Conservation (phyloP, 257 asterid genomes). For the Primulina eburnea region DNA sequence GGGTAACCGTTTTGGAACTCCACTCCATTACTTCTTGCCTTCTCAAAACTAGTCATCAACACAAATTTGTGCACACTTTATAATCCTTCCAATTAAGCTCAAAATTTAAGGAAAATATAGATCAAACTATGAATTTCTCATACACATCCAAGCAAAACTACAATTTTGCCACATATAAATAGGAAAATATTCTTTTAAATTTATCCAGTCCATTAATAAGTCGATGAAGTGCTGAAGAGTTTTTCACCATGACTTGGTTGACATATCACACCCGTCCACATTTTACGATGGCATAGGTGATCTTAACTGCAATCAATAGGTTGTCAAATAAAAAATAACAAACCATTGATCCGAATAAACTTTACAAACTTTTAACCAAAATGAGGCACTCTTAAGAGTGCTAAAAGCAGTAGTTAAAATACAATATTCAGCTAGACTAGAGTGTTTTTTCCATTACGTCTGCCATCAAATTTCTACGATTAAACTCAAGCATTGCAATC, state of each 20-base stretch:
- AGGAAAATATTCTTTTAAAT: background rate
- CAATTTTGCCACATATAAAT: background rate
- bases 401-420: background rate
- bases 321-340: background rate
- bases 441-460: background rate
- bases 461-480: background rate
- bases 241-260: background rate
- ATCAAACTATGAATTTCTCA: too few species aligned
- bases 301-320: background rate
- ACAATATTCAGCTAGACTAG: background rate
- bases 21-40: conserved; percentile 6
- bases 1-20: conserved; percentile 1
- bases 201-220: background rate
- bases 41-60: background rate
- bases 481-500: background rate
- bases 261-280: background rate
- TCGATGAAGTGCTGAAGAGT: background rate
- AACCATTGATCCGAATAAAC: conserved; percentile 19
- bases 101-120: background rate
- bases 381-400: conserved; percentile 10
- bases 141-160: background rate
- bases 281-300: conserved; percentile 11
- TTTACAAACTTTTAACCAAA: background rate
- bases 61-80: background rate
- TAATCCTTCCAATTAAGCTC: background rate